Evolutionary conservation across 306 rosid species (phyloP).

Genomic region (Pterocarpus santalinus): DNA sequence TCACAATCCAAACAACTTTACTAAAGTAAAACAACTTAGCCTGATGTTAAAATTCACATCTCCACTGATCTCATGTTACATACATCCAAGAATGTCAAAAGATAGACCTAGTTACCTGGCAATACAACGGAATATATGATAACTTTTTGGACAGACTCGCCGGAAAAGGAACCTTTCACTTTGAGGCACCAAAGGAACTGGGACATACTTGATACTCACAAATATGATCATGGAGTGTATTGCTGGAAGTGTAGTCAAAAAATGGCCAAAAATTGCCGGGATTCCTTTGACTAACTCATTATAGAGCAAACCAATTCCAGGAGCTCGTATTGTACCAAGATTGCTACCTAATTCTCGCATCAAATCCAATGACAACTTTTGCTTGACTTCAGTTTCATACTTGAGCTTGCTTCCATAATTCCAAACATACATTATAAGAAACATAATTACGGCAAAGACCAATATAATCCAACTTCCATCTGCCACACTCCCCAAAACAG

Average conservation of each 20-base stretch:
- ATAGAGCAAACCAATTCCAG: slow-evolving; percentile 94
- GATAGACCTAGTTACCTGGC: slow-evolving; percentile 67
- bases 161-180: slow-evolving; percentile 98
- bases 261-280: slow-evolving; percentile 97
- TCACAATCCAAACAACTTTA: slow-evolving; percentile 31
- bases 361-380: slow-evolving; percentile 88
- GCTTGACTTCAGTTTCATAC: slow-evolving; percentile 96
- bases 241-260: slow-evolving; percentile 76
- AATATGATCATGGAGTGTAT: slow-evolving; percentile 88
- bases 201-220: slow-evolving; percentile 93
- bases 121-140: slow-evolving; percentile 94
- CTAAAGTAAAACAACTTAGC: slow-evolving; percentile 18
- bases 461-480: slow-evolving; percentile 99
- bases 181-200: slow-evolving; percentile 92
- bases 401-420: slow-evolving; percentile 97
- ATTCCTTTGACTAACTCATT: slow-evolving; percentile 98
- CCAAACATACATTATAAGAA: slow-evolving; percentile 89
- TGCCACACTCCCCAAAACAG: slow-evolving; percentile 86
- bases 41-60: slow-evolving; percentile 13
- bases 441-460: slow-evolving; percentile 87
- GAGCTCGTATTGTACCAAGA: slow-evolving; percentile 97
- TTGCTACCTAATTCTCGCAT: slow-evolving; percentile 91
- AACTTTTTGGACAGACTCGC: slow-evolving; percentile 90
- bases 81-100: slow-evolving; percentile 6
- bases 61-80: slow-evolving; percentile 14